Evolutionary conservation across 73 alveolate species (phyloP), one percentile per base, ranked within the genome.

Genomic region (Blepharisma japonicum): DNA sequence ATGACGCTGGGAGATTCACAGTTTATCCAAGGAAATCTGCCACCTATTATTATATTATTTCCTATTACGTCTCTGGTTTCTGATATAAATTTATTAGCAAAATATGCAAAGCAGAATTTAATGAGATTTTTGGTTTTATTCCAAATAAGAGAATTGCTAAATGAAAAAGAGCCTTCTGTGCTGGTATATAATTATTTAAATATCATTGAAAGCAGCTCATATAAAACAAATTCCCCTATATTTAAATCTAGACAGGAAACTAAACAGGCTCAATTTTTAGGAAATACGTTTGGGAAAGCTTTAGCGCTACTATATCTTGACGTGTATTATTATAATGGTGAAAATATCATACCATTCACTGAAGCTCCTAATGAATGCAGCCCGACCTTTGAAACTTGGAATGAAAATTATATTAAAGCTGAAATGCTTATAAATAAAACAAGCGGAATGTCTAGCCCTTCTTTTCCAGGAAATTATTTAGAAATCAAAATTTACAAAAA

Each of bases 281-380:
- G 74, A 25, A 61, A 61, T 61, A 61, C 74, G 14, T 61, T 61
- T 61, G 74, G 74, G 14, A 61, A 61, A 25, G 74, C 74, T 3
- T 61, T 61, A 5, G 74, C 74, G 5, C 46, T 61, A 4, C 14
- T 61, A 14, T 14, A 11, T 61, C 14, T 18, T 25, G 74, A 61
- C 23, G 46, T 61, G 0, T n/a, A 14, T 61, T 61, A 20, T 61
- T 61, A 2, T 25, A 39, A 61, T 61, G 74, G 74, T n/a, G 74
- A 61, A 61, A 61, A 61, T 25, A 8, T 61, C 0, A 61, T 14
- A 14, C 47, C 14, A 18, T 51, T 51, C 3, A 51, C 42, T 32
- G 66, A 51, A 11, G 27, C 4, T 8, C 0, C 46, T 39, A 61
- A 25, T n/a, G 23, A 61, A 39, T 61, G 14, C 4, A 61, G 14